Evolutionary conservation across 306 rosid species (phyloP), one percentile per base, ranked within the genome.

Genomic region (Vigna trinervia): DNA sequence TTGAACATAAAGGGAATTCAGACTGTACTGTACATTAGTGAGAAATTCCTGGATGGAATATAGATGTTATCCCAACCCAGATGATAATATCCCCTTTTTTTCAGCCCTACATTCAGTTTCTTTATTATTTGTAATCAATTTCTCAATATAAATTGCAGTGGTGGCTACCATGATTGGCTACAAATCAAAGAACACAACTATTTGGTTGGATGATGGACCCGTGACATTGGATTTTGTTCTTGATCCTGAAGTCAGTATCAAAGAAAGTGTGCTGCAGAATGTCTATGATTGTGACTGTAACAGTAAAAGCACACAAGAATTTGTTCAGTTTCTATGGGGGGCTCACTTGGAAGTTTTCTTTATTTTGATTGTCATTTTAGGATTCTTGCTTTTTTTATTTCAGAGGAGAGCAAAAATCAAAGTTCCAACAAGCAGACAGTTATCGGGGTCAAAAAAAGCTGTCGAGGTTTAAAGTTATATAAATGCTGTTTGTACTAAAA

Each of bases 191-290:
- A 89, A 84, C 14, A 95, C 97, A 5, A 19, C 82, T 72, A 86
- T 92, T 82, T 90, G 90, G 96, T 79, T 95, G 73, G 91, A 89
- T 51, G 91, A 83, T 62, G 89, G 92, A 69, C 87, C 89, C 10
- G 74, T 69, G 82, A 82, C 94, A 2, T 76, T 89, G 80, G 97
- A 95, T 90, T 95, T 95, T 85, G 86, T 92, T 84, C 97, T 95
- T 43, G 91, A 92, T 39, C 93, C 90, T 58, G 88, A 88, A 78
- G 81, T 81, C 53, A 36, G 61, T 53, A 41, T 63, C 76, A 70
- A 79, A 71, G 88, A 87, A 61, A 75, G 75, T 59, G 63, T 81
- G 70, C 78, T 84, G 17, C 85, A 45, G 69, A 86, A 86, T 75
- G 67, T 78, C 57, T 76, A 81, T 68, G 96, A 85, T 54, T 90